Evolutionary conservation across 805 yeast species (phyloP).

Genomic region (Barnettozyma populi): DNA sequence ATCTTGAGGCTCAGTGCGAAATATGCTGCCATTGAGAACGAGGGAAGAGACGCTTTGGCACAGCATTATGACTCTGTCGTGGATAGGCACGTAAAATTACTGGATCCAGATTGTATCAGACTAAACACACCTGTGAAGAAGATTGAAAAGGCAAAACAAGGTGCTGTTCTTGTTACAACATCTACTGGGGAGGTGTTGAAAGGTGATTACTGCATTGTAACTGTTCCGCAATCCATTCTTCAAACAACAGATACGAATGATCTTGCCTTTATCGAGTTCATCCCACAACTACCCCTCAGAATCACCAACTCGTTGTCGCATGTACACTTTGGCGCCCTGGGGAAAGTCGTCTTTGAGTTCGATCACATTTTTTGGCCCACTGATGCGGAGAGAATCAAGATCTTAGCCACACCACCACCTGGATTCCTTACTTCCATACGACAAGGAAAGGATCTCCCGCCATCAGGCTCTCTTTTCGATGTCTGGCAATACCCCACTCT

Average conservation of each 20-base stretch:
- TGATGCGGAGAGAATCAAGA: constrained; percentile 44
- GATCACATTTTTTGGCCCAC: constrained; percentile 54
- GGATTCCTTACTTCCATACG: constrained; percentile 14
- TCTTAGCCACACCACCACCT: constrained; percentile 35
- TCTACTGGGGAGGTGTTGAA: constrained; percentile 28
- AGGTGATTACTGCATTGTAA: constrained; percentile 59
- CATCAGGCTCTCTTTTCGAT: constrained; percentile 24
- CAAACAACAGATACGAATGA: constrained; percentile 30
- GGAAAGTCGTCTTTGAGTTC: constrained; percentile 70
- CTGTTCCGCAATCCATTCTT: constrained; percentile 74
- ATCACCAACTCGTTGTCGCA: constrained; percentile 39
- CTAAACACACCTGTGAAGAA: constrained; percentile 40
- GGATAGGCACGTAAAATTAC: constrained; percentile 33
- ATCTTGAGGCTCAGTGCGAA: constrained; percentile 65
- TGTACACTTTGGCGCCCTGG: constrained; percentile 61
- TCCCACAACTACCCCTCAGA: constrained; percentile 46
- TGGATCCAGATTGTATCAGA: constrained; percentile 36
- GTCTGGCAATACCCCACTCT: constrained; percentile 58
- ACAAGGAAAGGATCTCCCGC: not conserved
- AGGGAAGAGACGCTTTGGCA: constrained; percentile 75
- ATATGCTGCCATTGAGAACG: constrained; percentile 61
- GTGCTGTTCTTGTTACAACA: constrained; percentile 19
- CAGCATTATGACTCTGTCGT: constrained; percentile 48
- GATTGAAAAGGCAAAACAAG: constrained; percentile 17
- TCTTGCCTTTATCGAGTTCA: constrained; percentile 48